Conservation (phyloP, 495 filamentous ascomycete species). For the Talaromyces adpressus region DNA sequence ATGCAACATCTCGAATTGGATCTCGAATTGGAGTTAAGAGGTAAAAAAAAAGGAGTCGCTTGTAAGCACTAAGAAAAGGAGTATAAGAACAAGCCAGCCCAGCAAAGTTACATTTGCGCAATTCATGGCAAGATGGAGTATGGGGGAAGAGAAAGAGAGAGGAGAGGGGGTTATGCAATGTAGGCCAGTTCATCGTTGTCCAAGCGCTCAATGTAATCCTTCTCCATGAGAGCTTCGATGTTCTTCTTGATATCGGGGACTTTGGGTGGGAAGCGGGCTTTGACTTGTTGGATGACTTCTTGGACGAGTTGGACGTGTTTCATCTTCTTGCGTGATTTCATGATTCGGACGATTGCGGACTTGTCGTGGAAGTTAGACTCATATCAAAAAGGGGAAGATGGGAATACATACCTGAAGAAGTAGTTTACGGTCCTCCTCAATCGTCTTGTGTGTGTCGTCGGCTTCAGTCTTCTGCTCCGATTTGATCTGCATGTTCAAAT, state of each 20-base stretch:
- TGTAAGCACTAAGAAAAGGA: not conserved
- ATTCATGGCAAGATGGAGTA: not conserved
- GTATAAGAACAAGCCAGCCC: not conserved
- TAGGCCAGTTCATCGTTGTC: constrained; percentile 93
- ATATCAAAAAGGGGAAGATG: not conserved
- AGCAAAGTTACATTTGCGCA: not conserved
- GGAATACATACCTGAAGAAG: constrained; percentile 75
- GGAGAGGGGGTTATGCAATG: constrained; percentile 50
- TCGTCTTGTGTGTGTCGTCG: constrained; percentile 97
- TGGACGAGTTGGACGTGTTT: constrained; percentile 90
- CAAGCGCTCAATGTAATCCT: constrained; percentile 94
- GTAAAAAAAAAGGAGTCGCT: not conserved
- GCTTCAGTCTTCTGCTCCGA: constrained; percentile 91
- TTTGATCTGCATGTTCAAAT: constrained; percentile 91
- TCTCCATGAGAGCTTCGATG: constrained; percentile 97
- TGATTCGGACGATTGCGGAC: constrained; percentile 98
- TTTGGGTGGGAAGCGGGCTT: constrained; percentile 87
- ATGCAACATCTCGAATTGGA: not conserved
- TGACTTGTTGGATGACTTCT: constrained; percentile 93
- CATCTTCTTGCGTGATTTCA: constrained; percentile 99
- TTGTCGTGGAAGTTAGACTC: constrained; percentile 25
- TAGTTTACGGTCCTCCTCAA: constrained; percentile 95
- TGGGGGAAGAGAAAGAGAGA: not conserved
- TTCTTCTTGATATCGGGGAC: constrained; percentile 97
- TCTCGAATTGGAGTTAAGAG: too few relatives aligned